These are phyloP conservation scores for Boechera retrofracta DNA, from an alignment of 345 rosid genomes.

Conservation along the genomic window DNA sequence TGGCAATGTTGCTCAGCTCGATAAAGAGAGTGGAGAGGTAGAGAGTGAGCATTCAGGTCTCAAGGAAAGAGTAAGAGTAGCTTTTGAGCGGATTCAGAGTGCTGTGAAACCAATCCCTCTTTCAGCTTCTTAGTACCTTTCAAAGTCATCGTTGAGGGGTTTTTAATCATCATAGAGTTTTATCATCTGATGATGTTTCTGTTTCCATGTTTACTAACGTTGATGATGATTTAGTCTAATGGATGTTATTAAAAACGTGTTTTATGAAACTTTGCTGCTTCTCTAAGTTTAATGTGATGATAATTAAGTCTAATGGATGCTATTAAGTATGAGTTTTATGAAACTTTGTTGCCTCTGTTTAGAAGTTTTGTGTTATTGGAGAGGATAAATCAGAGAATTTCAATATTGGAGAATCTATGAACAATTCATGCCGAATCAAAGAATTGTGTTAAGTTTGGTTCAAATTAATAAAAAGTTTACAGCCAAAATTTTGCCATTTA, in stretches of 20 bases:
- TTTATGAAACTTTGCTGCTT: conserved; percentile 15
- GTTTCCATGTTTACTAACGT: conserved; percentile 19
- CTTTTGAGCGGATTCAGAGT: conserved; percentile 68
- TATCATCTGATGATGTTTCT: background rate
- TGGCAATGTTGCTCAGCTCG: conserved; percentile 76
- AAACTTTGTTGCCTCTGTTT: background rate
- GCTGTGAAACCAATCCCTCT: conserved; percentile 83
- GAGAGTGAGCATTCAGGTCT: conserved; percentile 88
- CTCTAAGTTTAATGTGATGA: background rate
- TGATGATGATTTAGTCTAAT: background rate
- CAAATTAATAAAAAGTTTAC: background rate
- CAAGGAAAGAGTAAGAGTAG: conserved; percentile 75
- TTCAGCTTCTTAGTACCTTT: conserved; percentile 42
- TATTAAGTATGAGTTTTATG: background rate
- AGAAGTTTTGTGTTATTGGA: background rate
- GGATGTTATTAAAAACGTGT: conserved; percentile 27
- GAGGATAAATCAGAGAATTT: background rate
- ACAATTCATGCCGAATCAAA: too few relatives aligned
- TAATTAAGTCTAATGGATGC: background rate
- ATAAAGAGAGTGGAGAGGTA: conserved; percentile 86
- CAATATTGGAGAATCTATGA: background rate
- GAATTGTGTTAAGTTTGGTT: background rate
- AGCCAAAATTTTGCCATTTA: too few relatives aligned
- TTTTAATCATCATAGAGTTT: conserved; percentile 2
- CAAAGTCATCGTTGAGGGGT: background rate